Percentiles rank a stretch among this genome's conserved stretches.
Conservation (phyloP, 2,329 filamentous ascomycete genomes). For the Xylariales sp. region DNA sequence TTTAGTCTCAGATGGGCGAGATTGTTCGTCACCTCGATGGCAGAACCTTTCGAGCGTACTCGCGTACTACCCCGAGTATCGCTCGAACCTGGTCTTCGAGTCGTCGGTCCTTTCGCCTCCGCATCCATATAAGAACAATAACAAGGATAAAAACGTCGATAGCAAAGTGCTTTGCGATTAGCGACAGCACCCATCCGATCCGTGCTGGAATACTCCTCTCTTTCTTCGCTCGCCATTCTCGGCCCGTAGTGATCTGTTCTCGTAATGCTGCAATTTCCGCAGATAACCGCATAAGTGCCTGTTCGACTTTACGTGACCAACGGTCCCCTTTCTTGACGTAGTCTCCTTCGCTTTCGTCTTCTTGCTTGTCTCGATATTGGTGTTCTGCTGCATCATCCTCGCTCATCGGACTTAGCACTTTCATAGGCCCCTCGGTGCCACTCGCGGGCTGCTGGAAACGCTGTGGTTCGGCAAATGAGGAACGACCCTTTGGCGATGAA, state of each 20-base stretch:
- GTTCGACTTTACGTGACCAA: slow-evolving; percentile 87
- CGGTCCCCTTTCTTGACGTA: slow-evolving; percentile 61
- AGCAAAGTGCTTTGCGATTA: slow-evolving; percentile 76
- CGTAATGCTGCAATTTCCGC: slow-evolving; percentile 91
- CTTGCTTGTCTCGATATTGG: slow-evolving; percentile 63
- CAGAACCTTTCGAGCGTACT: slow-evolving; percentile 69
- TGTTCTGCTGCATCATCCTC: slow-evolving; percentile 78
- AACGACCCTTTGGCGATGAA: slow-evolving; percentile 62
- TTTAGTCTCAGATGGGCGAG: background rate
- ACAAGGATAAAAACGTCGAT: slow-evolving; percentile 76
- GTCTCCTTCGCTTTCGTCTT: slow-evolving; percentile 55
- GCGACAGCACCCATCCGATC: slow-evolving; percentile 77
- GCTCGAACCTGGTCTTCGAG: slow-evolving; percentile 80
- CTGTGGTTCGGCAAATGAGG: slow-evolving; percentile 54
- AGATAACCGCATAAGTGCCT: slow-evolving; percentile 87
- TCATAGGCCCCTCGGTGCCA: slow-evolving; percentile 68
- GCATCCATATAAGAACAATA: slow-evolving; percentile 77
- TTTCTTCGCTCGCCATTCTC: slow-evolving; percentile 75
- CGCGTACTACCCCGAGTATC: slow-evolving; percentile 65
- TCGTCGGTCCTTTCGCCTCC: slow-evolving; percentile 75
- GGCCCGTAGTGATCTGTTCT: slow-evolving; percentile 85
- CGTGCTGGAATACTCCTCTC: slow-evolving; percentile 75
- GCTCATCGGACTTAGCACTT: slow-evolving; percentile 85
- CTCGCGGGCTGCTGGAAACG: slow-evolving; percentile 60
- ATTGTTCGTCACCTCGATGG: slow-evolving; percentile 62